A percentile compares a stretch with the other conserved stretches of the same genome.
Conservation (phyloP, 225 moss, liverwort and hornwort genomes). For the Bryum argenteum region DNA sequence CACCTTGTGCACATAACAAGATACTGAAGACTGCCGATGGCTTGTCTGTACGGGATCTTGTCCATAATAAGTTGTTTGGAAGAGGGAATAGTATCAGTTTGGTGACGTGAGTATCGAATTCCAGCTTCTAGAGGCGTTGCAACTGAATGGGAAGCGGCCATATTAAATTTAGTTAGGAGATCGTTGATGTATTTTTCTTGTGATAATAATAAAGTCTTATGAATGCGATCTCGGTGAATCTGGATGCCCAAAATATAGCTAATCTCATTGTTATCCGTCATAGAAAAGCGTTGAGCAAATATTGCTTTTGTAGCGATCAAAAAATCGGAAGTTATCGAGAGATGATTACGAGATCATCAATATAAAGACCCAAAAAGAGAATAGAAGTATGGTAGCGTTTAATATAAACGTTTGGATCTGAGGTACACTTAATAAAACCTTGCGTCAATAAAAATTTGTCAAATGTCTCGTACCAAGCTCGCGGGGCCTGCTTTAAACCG, state of each 20-base stretch:
- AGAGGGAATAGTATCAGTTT: neutral
- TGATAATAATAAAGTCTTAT: neutral
- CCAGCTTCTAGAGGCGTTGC: neutral
- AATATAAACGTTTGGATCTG: too few relatives aligned
- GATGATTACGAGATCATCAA: too few relatives aligned
- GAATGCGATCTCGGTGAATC: neutral
- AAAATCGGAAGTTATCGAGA: too few relatives aligned
- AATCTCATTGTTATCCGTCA: neutral
- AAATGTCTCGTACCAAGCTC: too few relatives aligned
- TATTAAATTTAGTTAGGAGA: neutral
- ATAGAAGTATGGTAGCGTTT: too few relatives aligned
- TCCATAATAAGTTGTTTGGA: neutral
- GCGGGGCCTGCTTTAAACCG: too few relatives aligned
- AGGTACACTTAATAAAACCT: too few relatives aligned
- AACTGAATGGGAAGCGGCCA: neutral
- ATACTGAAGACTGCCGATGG: too few relatives aligned
- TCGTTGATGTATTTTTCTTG: neutral
- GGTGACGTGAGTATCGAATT: neutral
- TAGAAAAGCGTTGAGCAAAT: neutral
- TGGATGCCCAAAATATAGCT: conserved; percentile 3
- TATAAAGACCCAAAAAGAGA: too few relatives aligned
- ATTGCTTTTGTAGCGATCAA: too few relatives aligned
- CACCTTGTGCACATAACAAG: neutral
- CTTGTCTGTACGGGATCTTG: neutral
- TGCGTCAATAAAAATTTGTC: too few relatives aligned